Base-by-base conservation (phyloP, 148 eudicot genomes). In the Camellia granthamiana region DNA sequence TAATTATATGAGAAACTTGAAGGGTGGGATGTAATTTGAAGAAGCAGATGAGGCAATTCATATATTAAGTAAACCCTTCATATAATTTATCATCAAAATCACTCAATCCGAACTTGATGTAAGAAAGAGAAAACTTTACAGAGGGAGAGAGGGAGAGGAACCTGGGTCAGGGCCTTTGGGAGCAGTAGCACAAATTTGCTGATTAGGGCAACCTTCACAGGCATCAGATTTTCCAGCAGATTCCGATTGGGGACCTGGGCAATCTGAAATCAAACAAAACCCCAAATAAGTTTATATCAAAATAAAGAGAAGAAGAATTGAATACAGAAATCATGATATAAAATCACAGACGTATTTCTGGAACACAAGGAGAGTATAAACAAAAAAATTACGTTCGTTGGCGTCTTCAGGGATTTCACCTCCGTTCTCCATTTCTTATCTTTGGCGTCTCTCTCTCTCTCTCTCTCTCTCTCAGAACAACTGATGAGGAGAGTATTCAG, bases 121-220 rank as follows among this genome's bases (percentile, higher is more conserved):
- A 30, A 30, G 38, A 30, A 30, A 30, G 38, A 30, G 38, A 30
- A 30, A 30, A 30, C 38, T 30, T 30, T 30, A 30, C 38, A 30
- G 38, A 30, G 38, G 38, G 38, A 30, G 38, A 30, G 38, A 30
- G 38, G 38, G 38, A 30, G 38, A 30, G 38, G 38, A 30, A 94
- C 98, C 96, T 80, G 96, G 94, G 77, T 95, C 98, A n/a, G 98
- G 98, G 72, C 96, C 98, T 80, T 95, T 91, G 4, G 98, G 98
- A 76, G 97, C 97, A 49, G 98, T 90, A 44, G 97, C 96, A 81
- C 98, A 95, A 76, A 89, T 66, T 81, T 95, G 84, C 76, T 95
- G 98, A 85, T 93, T 95, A 47, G 98, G 98, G 88, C 98, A 95
- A 3, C 98, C 98, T 76, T 77, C 90, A 52, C 98, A 95, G 41